Conservation (phyloP, 2,329 filamentous ascomycete species). For the Colletotrichum australisinense region DNA sequence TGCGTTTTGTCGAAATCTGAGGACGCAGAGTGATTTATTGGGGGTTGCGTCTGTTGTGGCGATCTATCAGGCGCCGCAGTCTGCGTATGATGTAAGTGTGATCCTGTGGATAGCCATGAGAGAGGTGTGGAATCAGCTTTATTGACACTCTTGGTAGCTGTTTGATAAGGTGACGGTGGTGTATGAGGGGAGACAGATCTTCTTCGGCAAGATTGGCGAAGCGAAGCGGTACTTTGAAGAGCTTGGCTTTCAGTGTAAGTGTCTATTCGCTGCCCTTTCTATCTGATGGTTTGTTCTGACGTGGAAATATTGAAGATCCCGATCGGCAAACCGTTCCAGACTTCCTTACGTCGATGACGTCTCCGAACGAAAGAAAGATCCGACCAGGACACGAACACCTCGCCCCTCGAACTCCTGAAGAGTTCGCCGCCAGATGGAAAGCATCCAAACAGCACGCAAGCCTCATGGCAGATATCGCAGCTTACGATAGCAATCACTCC, state of each 20-base stretch:
- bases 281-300: background rate
- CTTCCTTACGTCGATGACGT: conserved; percentile 77
- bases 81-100: conserved; percentile 36
- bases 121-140: too few species aligned
- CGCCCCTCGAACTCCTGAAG: conserved; percentile 67
- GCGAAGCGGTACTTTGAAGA: conserved; percentile 72
- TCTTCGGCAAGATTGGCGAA: conserved; percentile 68
- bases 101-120: too few species aligned
- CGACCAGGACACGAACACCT: conserved; percentile 63
- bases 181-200: conserved; percentile 75
- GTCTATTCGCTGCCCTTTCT: fast-evolving
- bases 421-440: conserved; percentile 50
- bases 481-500: conserved; percentile 18
- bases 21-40: conserved; percentile 52
- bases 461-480: conserved; percentile 10
- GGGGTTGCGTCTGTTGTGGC: conserved; percentile 35
- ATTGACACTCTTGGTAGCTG: conserved; percentile 39
- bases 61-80: conserved; percentile 38
- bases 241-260: conserved; percentile 62
- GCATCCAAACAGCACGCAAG: conserved; percentile 6
- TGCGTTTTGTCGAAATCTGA: conserved; percentile 64
- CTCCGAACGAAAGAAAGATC: conserved; percentile 72
- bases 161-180: conserved; percentile 74
- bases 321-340: conserved; percentile 72
- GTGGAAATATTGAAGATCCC: conserved; percentile 37